Base-by-base conservation (phyloP, 1,284 basidiomycete species). In the Trichosporon sp. region DNA sequence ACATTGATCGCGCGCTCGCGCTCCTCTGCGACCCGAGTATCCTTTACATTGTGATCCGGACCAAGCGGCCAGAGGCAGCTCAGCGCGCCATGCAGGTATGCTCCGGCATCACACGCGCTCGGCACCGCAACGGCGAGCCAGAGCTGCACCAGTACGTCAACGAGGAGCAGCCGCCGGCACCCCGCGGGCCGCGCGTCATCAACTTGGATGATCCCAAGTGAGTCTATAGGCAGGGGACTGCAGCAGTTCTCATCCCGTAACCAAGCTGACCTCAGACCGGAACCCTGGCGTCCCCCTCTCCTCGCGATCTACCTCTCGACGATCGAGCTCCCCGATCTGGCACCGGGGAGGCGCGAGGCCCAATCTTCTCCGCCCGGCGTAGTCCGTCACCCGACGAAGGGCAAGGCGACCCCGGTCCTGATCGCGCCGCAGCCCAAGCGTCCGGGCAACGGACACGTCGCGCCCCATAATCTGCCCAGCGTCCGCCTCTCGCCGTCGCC, bases 121-220 rank as follows among this genome's bases (percentile, higher is more conserved):
- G 83, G 16, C 82, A 84, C 76, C 78, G 80, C 6, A 78, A 79
- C 61, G 77, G 77, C 19, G 31, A 83, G 56, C 72, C 73, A 16
- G 80, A 82, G 66, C 71, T 84, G 37, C 76, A 80, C 43, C 81
- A 83, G 70, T 84, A 84, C 70, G 79, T 84, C 12, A 68, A 80
- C 2, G 83, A 84, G 66, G 79, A 82, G 66, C 72, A 76, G 11
- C 59, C 59, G 59, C 59, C 31, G 32, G 46, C 43, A 26, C 66
- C 72, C 54, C 70, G 72, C 12, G 78, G 76, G 5, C 78, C 80
- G 3, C 77, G 76, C 37, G 77, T 81, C 11, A 84, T 84, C 73
- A 79, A 81, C 10, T 75, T 84, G 43, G 78, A 84, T 71, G 80
- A 81, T 64, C 69, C 69, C 5, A 21, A 61, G 68, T 70, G 67